Evolutionary conservation across 208 protist genomes (phyloP).

Genomic region (Leishmania braziliensis): DNA sequence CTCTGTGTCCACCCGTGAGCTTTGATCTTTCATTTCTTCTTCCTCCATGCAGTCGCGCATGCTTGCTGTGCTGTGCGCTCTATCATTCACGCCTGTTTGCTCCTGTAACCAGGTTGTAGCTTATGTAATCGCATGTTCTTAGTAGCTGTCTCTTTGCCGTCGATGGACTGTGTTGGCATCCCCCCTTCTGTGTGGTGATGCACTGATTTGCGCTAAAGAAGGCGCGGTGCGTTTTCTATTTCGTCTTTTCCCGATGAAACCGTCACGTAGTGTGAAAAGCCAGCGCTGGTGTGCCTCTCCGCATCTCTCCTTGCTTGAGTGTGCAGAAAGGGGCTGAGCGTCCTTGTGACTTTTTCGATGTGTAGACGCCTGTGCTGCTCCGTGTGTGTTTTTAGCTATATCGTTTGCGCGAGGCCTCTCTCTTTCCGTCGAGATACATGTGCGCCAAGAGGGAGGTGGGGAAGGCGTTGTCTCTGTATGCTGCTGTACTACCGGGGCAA

Average conservation of each 20-base stretch:
- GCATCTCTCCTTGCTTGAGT: too few relatives aligned
- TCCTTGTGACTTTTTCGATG: too few relatives aligned
- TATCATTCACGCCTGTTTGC: background rate
- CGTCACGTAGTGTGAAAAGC: background rate
- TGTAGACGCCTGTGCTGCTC: too few relatives aligned
- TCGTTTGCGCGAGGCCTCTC: too few relatives aligned
- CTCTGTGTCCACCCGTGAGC: background rate
- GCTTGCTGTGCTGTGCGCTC: background rate
- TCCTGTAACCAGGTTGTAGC: background rate
- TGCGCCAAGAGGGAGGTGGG: background rate
- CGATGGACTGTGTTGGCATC: background rate
- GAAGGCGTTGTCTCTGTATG: background rate
- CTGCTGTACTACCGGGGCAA: background rate
- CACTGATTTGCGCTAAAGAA: background rate
- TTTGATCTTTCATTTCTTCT: background rate
- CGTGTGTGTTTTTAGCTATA: too few relatives aligned
- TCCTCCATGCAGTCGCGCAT: background rate
- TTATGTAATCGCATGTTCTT: background rate
- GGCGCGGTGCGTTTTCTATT: background rate
- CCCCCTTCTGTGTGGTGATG: background rate
- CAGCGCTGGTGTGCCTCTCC: background rate
- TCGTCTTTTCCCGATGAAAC: background rate
- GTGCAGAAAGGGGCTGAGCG: too few relatives aligned
- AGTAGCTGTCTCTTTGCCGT: background rate
- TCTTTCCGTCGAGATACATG: too few relatives aligned